Evolutionary conservation across 2,329 filamentous ascomycete genomes (phyloP), one percentile per base, ranked within the genome.

Genomic region (Aspergillus quadricinctus): DNA sequence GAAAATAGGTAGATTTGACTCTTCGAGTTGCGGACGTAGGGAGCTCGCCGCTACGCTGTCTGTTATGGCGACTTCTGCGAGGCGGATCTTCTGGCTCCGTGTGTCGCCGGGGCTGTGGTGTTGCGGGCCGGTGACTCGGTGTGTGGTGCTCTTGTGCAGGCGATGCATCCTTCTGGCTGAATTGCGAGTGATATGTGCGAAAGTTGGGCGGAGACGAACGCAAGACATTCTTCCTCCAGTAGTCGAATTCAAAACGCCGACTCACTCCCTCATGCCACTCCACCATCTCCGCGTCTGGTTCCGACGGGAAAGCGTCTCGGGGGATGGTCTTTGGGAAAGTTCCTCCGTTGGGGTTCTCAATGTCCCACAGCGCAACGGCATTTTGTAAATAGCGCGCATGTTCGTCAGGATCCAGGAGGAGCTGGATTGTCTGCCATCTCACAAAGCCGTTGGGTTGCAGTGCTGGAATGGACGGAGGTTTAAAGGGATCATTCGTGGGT

Each of bases 381-480:
- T 84, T 87, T 66, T 94, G 90, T 25, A 99, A 74, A 65, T 92
- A 93, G 0, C 85, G 85, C 0, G 92, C 88, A 75, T 97, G 92
- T 66, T 95, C 90, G 64, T 94, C 88, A 0, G 94, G 94, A 1
- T 87, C 89, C 1, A 97, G 82, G 37, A 97, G 78, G 23, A 96
- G 82, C 75, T 97, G 91, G 54, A 97, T 89, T 0, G 90, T 91
- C 77, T 96, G 88, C 93, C 93, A 99, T 71, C 90, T 87, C 46
- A 93, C 89, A 72, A 96, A 99, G 43, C 94, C 94, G 67, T 85
- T 84, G 0, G 83, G 80, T 37, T 93, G 95, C 55, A 99, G 77
- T 14, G 92, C 90, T 0, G 94, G 94, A 45, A 97, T 83, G 0
- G 83, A 86, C 0, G 93, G 94, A 0, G 86, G 79, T 3, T 82